Base-by-base conservation (phyloP, 2,329 filamentous ascomycete genomes). In the Pseudomassariella vexata region DNA sequence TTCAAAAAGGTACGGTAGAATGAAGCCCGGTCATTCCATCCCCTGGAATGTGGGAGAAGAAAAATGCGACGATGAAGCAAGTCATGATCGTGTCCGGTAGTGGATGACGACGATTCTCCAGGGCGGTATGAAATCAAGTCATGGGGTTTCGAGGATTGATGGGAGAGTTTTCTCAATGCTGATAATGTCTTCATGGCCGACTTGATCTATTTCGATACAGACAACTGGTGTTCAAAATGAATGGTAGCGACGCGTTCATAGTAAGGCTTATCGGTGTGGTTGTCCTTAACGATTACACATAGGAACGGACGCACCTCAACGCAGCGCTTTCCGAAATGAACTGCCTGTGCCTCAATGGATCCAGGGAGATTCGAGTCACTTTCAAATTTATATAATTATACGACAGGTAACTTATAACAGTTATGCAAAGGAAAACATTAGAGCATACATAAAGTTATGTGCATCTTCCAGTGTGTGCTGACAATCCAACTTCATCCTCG, bases 71-170 rank as follows among this genome's bases (percentile, higher is more conserved):
- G 24, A 60, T 56, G 39, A 42, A 53, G 10, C 49, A 43, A 10
- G 20, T 18, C 12, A 19, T 14, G 3, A 11, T 19, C 3, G 24
- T 11, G 9, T 15, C 16, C 20, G n/a, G 12, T 2, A 62, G 30
- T 11, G 54, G 55, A 5, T 57, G 34, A 66, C 49, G 19, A 58
- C 45, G n/a, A 67, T 51, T 23, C 53, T 54, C 66, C 66, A 70
- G 15, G 60, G 59, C 5, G 65, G 65, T 1, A 48, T 42, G 4
- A 27, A 34, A 15, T 15, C 39, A 12, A 39, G 32, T 32, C 57
- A 54, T 5, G 53, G 49, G 6, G 50, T 43, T 32, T 64, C 57
- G 26, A 63, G 55, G 9, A 55, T 44, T 10, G 47, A 34, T 5
- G 42, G 40, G 6, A 60, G 37, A 2, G 52, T 24, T 3, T 35